phyloP scores from a whole-genome alignment of 495 filamentous ascomycete genomes.

The Penicillium alfredii region DNA sequence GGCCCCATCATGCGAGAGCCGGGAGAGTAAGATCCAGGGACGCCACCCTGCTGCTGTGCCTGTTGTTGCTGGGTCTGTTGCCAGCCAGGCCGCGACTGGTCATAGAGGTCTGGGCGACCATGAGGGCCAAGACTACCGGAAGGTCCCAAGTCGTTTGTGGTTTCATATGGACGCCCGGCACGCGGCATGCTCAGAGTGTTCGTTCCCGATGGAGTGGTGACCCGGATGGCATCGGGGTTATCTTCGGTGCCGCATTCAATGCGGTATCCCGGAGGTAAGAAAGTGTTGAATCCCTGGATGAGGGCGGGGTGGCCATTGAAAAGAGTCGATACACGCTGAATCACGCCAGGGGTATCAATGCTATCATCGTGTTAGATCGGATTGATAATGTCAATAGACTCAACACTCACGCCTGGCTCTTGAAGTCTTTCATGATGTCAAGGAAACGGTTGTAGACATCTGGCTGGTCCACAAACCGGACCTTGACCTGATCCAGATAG shows the following conservation, averaged over 20 bases:
- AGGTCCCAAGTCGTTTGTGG: constrained; percentile 30
- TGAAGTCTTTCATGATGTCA: constrained; percentile 99
- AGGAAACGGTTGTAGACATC: constrained; percentile 98
- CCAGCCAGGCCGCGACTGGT: constrained; percentile 45
- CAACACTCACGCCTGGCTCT: constrained; percentile 80
- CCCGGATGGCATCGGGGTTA: constrained; percentile 90
- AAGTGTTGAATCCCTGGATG: constrained; percentile 98
- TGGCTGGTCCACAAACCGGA: constrained; percentile 92
- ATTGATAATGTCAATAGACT: neutral
- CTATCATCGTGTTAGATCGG: constrained; percentile 34
- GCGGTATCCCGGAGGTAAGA: constrained; percentile 91
- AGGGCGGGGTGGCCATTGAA: constrained; percentile 95
- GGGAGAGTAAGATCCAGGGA: constrained; percentile 41
- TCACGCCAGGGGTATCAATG: constrained; percentile 97
- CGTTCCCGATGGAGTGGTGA: constrained; percentile 91
- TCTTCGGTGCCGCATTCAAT: constrained; percentile 93
- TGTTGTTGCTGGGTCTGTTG: constrained; percentile 44
- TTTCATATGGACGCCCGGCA: constrained; percentile 44
- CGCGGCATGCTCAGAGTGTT: constrained; percentile 55
- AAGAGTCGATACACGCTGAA: constrained; percentile 91
- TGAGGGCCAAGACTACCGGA: constrained; percentile 29
- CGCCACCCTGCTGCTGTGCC: constrained; percentile 43
- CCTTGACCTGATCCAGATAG: constrained; percentile 98
- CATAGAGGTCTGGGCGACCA: constrained; percentile 40
- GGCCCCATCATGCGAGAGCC: constrained; percentile 38